Evolutionary conservation across 331 rosid genomes (phyloP).

Genomic region (Stylosanthes scabra): DNA sequence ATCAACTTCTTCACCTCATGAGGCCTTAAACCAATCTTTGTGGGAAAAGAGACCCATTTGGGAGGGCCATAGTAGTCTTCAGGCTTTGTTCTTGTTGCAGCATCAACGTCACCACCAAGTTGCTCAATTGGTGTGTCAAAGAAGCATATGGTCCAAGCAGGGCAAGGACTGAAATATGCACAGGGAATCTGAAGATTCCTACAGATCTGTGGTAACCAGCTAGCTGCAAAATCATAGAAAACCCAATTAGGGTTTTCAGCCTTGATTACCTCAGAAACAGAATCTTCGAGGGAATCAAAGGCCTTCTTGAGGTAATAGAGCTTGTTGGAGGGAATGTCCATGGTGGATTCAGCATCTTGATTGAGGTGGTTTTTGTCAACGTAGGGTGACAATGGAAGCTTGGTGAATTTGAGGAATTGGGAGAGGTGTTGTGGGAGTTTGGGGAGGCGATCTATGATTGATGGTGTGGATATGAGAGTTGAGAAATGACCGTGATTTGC

Average conservation of each 20-base stretch:
- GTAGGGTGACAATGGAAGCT: conserved; percentile 37
- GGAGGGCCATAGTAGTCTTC: conserved; percentile 49
- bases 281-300: conserved; percentile 41
- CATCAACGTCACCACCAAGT: conserved; percentile 34
- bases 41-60: conserved; percentile 46
- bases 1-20: conserved; percentile 38
- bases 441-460: conserved; percentile 44
- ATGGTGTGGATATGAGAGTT: conserved; percentile 42
- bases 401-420: conserved; percentile 28
- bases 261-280: conserved; percentile 24
- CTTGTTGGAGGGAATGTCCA: conserved; percentile 44
- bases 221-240: conserved; percentile 47
- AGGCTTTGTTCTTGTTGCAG: background rate
- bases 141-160: conserved; percentile 52
- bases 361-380: conserved; percentile 38
- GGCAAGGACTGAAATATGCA: conserved; percentile 46
- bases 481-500: conserved; percentile 38
- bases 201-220: conserved; percentile 43
- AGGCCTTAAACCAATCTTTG: conserved; percentile 40
- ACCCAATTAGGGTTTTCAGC: conserved; percentile 45
- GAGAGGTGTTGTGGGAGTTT: conserved; percentile 38
- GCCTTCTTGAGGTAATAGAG: conserved; percentile 41
- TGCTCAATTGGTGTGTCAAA: conserved; percentile 46
- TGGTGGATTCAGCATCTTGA: conserved; percentile 42
- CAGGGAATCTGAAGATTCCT: conserved; percentile 17